phyloP scores from a whole-genome alignment of 768 basidiomycete genomes.

The Russula emetica region DNA sequence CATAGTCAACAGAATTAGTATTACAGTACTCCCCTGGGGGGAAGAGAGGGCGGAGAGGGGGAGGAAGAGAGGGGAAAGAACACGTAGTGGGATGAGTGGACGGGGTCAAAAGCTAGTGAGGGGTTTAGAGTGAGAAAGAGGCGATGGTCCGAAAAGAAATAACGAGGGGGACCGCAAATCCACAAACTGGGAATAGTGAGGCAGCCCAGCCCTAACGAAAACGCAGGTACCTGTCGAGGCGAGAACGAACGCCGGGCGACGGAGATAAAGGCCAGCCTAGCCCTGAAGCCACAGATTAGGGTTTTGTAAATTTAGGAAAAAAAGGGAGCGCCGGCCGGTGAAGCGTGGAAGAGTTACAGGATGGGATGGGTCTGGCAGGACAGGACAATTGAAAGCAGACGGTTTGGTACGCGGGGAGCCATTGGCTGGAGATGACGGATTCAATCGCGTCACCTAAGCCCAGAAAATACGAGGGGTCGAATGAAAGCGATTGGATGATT shows the following conservation, averaged over 20 bases:
- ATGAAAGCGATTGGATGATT: slow-evolving; percentile 1
- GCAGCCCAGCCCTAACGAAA: slow-evolving; percentile 17
- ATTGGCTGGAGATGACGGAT: slow-evolving; percentile 9
- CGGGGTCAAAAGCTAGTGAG: background rate
- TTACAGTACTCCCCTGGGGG: too few relatives aligned
- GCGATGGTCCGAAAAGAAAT: slow-evolving; percentile 12
- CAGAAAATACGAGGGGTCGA: slow-evolving; percentile 2
- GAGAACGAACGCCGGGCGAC: slow-evolving; percentile 19
- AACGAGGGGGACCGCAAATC: background rate
- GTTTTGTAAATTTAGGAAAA: slow-evolving; percentile 23
- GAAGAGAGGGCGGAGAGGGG: background rate
- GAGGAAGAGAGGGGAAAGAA: background rate
- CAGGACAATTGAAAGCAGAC: too few relatives aligned
- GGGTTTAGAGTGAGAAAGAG: slow-evolving; percentile 7
- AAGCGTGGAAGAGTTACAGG: slow-evolving; percentile 2
- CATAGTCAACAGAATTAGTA: background rate
- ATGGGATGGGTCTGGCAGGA: too few relatives aligned
- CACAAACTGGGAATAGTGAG: slow-evolving; percentile 15
- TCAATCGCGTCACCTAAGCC: slow-evolving; percentile 4
- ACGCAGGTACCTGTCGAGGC: slow-evolving; percentile 3
- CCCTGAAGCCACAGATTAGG: slow-evolving; percentile 21
- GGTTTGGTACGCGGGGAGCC: too few relatives aligned
- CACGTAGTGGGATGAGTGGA: background rate
- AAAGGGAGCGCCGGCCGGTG: slow-evolving; percentile 16
- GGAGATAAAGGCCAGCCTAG: slow-evolving; percentile 25